These are phyloP conservation scores for Coniferiporia sulphurascens DNA, from an alignment of 1,284 basidiomycete species.

Conservation along the genomic window DNA sequence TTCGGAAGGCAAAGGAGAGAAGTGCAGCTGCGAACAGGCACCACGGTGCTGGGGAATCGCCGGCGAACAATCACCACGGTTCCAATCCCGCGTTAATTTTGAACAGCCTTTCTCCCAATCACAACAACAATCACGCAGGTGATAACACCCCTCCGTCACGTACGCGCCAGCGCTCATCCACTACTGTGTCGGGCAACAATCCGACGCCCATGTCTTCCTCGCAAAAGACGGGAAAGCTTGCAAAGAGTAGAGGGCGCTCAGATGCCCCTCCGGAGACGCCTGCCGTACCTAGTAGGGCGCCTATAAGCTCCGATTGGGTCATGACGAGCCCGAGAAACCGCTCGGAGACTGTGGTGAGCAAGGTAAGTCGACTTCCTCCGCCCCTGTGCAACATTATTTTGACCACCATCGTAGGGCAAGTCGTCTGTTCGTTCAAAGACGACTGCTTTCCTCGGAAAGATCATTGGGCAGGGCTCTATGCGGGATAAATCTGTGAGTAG, in stretches of 20 bases:
- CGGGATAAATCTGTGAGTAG: slow-evolving; percentile 66
- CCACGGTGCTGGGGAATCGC: neutral
- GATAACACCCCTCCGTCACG: slow-evolving; percentile 13
- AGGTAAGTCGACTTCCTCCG: slow-evolving; percentile 32
- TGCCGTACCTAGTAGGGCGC: slow-evolving; percentile 21
- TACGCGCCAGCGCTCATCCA: slow-evolving; percentile 32
- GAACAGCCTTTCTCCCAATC: slow-evolving; percentile 11
- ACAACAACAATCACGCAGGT: slow-evolving; percentile 14
- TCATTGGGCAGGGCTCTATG: slow-evolving; percentile 58
- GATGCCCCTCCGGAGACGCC: neutral
- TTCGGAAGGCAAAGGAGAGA: slow-evolving; percentile 73
- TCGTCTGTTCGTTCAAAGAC: slow-evolving; percentile 70
- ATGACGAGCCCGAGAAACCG: slow-evolving; percentile 38
- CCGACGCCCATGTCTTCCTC: slow-evolving; percentile 17
- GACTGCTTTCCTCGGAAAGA: slow-evolving; percentile 70
- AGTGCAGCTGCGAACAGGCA: slow-evolving; percentile 28
- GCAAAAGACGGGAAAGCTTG: slow-evolving; percentile 10
- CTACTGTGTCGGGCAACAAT: slow-evolving; percentile 24
- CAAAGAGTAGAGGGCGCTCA: slow-evolving; percentile 6
- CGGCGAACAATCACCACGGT: neutral
- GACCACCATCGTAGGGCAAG: slow-evolving; percentile 29
- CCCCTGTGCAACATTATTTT: neutral
- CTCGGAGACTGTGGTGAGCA: slow-evolving; percentile 29
- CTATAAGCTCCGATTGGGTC: slow-evolving; percentile 47
- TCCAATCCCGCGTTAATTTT: neutral